Evolutionary conservation across 768 basidiomycete species (phyloP).

Genomic region (Leccinum sublutescens): DNA sequence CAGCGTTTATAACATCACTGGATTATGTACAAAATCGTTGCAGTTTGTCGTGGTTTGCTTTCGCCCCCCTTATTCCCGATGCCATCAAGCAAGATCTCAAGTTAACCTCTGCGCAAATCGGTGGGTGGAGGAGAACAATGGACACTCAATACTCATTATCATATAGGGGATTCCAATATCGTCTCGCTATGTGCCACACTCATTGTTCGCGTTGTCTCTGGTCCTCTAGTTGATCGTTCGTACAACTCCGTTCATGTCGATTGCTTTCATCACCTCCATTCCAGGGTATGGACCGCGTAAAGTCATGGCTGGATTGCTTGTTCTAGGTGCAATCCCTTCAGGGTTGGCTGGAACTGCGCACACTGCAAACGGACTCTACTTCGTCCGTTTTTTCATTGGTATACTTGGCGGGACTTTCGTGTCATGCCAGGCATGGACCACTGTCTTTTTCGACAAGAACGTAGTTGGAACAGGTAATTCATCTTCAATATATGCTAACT

Average conservation of each 20-base stretch:
- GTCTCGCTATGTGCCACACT: slow-evolving; percentile 48
- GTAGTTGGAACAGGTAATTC: slow-evolving; percentile 37
- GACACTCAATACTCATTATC: background rate
- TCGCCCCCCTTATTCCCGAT: slow-evolving; percentile 58
- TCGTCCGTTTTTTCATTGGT: slow-evolving; percentile 57
- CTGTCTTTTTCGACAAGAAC: slow-evolving; percentile 55
- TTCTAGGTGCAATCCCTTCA: slow-evolving; percentile 57
- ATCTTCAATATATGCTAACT: background rate
- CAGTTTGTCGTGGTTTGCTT: slow-evolving; percentile 54
- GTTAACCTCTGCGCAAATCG: slow-evolving; percentile 46
- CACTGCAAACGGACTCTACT: slow-evolving; percentile 40
- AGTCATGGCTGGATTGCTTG: slow-evolving; percentile 52
- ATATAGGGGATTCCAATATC: slow-evolving; percentile 47
- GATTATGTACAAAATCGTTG: background rate
- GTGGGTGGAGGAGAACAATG: slow-evolving; percentile 14
- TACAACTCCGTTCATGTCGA: background rate
- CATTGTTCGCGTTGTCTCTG: slow-evolving; percentile 44
- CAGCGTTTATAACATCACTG: background rate
- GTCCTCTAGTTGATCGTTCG: slow-evolving; percentile 49
- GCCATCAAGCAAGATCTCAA: slow-evolving; percentile 53
- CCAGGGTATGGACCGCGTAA: slow-evolving; percentile 48
- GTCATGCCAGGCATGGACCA: slow-evolving; percentile 60
- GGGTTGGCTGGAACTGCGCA: slow-evolving; percentile 54
- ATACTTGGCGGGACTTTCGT: slow-evolving; percentile 62
- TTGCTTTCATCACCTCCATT: background rate